Evolutionary conservation across 352 stramenopile species (phyloP), one percentile per base, ranked within the genome.

Genomic region (Globisporangium alternatum): DNA sequence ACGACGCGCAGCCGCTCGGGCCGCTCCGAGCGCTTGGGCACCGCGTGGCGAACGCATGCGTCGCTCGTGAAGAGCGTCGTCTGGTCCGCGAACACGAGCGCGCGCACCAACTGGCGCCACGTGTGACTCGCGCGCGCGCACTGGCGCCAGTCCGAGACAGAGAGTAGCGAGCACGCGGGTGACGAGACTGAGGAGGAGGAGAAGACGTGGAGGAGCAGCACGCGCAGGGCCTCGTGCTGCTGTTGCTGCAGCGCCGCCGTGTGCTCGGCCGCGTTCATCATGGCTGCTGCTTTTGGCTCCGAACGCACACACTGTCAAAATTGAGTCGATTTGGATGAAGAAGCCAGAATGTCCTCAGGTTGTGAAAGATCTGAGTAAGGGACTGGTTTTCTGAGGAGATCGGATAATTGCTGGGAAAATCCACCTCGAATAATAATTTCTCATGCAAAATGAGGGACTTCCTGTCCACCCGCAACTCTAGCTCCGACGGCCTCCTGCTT

Each of bases 1-100:
- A 91, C 70, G 21, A 71, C 62, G 21, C 74, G 71, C 19, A 91
- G 67, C 0, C 83, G 73, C 63, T 91, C 80, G 0, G 83, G 80
- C 3, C 78, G 70, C 54, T 91, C 83, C 0, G 72, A 60, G 10
- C 74, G 74, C 1, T 67, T 60, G 1, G 76, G 81, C 1, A 89
- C 62, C 22, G 62, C 63, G 59, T 91, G 83, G 9, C 73, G 59
- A 6, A 66, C 67, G 64, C 83, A 91, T n/a, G 75, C 19, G 5
- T 74, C 69, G 62, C 83, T 82, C 21, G 71, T 87, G 35, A 89
- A 68, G 37, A 91, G 56, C 37, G 83, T 43, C 10, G 68, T 86
- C 55, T 61, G 44, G 15, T 35, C 51, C 1, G 71, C 80, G 21
- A 69, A 53, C 33, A 83, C 33, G 13, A 80, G 4, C 9, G 70